These are phyloP conservation scores for Testicularia cyperi DNA, from an alignment of 1,284 basidiomycete species.

Conservation along the genomic window DNA sequence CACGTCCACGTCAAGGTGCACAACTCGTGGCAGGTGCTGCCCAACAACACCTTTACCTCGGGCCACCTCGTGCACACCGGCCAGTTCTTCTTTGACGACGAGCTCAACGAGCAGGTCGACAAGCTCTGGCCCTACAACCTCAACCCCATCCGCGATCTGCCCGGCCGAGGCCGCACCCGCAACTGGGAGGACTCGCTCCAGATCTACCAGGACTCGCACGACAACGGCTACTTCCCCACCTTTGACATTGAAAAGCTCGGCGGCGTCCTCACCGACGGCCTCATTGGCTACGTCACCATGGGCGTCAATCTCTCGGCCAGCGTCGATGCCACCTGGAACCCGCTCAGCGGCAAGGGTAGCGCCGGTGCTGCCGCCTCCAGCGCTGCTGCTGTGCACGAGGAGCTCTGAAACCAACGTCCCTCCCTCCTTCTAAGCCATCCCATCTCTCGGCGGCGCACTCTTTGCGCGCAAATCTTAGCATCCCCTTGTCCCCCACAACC, in stretches of 20 bases:
- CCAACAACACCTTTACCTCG: constrained; percentile 62
- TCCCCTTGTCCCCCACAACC: too few species aligned
- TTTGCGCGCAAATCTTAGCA: too few species aligned
- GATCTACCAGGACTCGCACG: constrained; percentile 61
- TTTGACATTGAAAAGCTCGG: constrained; percentile 62
- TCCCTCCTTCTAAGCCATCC: too few species aligned
- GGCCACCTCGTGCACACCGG: constrained; percentile 65
- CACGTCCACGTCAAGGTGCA: constrained; percentile 62
- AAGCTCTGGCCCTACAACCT: constrained; percentile 61
- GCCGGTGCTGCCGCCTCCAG: background rate
- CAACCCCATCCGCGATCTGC: constrained; percentile 60
- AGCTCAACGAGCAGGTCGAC: constrained; percentile 64
- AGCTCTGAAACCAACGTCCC: constrained; percentile 14
- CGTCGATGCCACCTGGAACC: constrained; percentile 42
- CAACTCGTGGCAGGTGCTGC: constrained; percentile 60
- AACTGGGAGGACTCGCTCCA: constrained; percentile 63
- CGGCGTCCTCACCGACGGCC: constrained; percentile 61
- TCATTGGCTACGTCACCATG: constrained; percentile 62
- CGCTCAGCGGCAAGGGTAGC: constrained; percentile 33
- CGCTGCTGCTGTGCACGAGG: constrained; percentile 11
- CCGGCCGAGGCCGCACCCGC: constrained; percentile 60
- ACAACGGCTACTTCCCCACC: constrained; percentile 60
- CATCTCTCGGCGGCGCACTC: too few species aligned
- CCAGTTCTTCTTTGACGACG: constrained; percentile 71
- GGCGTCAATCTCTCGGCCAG: constrained; percentile 57